Evolutionary conservation across 805 yeast species (phyloP).

Genomic region (Metschnikowia noctiluminum): DNA sequence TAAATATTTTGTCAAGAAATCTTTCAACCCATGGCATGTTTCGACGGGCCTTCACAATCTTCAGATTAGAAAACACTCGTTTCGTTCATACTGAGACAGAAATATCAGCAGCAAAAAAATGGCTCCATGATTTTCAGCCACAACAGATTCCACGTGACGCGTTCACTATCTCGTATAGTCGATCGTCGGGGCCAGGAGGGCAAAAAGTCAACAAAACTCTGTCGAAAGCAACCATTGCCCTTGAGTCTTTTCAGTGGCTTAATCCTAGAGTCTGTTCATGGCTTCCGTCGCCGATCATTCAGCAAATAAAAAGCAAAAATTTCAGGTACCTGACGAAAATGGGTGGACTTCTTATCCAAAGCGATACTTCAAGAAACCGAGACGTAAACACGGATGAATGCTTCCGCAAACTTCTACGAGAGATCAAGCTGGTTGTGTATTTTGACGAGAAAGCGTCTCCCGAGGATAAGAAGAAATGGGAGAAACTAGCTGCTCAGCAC

Average conservation of each 20-base stretch:
- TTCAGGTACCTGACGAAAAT: conserved; percentile 54
- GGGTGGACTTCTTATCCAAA: conserved; percentile 56
- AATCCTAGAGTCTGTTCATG: conserved; percentile 41
- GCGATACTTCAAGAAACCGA: conserved; percentile 58
- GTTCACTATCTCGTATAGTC: conserved; percentile 46
- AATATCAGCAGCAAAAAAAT: conserved; percentile 32
- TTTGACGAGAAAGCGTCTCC: conserved; percentile 48
- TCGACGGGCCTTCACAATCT: not conserved
- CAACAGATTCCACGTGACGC: conserved; percentile 40
- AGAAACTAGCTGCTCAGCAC: conserved; percentile 26
- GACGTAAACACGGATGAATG: conserved; percentile 57
- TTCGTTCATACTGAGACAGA: conserved; percentile 3
- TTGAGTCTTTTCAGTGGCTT: conserved; percentile 44
- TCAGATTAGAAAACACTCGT: not conserved
- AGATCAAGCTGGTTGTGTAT: conserved; percentile 44
- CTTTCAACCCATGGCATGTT: too few species aligned
- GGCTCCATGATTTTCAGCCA: conserved; percentile 37
- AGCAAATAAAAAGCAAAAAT: conserved; percentile 35
- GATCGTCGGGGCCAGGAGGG: conserved; percentile 86
- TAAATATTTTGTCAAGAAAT: too few species aligned
- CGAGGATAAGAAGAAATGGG: conserved; percentile 53
- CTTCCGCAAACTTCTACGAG: conserved; percentile 52
- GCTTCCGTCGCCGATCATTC: conserved; percentile 54
- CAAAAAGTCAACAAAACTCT: conserved; percentile 77
- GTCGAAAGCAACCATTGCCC: conserved; percentile 61